Percentiles rank a stretch among this genome's conserved stretches.
These are phyloP conservation scores for Botrytis hyacinthi DNA, from an alignment of 2,329 filamentous ascomycete species.

Conservation along the genomic window DNA sequence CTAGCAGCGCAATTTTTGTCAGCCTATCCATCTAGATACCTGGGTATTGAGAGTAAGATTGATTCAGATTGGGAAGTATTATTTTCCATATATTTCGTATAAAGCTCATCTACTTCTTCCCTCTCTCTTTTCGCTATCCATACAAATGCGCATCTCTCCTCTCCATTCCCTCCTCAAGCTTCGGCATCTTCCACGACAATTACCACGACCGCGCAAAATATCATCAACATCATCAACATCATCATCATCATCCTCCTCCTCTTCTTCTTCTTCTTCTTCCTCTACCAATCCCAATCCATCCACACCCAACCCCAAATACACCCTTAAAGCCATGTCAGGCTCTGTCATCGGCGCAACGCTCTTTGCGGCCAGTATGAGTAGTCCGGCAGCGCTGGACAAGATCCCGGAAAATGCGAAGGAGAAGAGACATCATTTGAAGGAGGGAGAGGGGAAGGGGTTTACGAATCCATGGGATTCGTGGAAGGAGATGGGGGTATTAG, in stretches of 20 bases:
- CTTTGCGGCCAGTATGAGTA: slow-evolving; percentile 32
- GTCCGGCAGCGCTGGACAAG: slow-evolving; percentile 31
- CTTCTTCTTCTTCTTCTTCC: background rate
- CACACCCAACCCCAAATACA: slow-evolving; percentile 8
- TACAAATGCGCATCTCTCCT: slow-evolving; percentile 47
- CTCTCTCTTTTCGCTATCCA: slow-evolving; percentile 31
- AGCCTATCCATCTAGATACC: background rate
- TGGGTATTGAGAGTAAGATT: background rate
- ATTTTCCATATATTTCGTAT: background rate
- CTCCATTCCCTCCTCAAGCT: slow-evolving; percentile 34
- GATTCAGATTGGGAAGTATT: background rate
- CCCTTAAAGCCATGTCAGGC: slow-evolving; percentile 26
- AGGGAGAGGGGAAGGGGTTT: slow-evolving; percentile 53
- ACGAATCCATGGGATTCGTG: slow-evolving; percentile 58
- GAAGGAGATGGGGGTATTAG: slow-evolving; percentile 37
- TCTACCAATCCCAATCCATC: background rate
- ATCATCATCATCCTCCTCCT: no score
- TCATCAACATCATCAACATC: background rate
- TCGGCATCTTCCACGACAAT: slow-evolving; percentile 26
- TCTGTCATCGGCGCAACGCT: slow-evolving; percentile 28
- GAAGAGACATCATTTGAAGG: slow-evolving; percentile 50
- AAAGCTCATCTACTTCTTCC: background rate
- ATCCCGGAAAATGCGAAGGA: slow-evolving; percentile 40
- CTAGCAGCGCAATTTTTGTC: background rate
- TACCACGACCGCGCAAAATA: background rate